These are phyloP conservation scores for Sclerotinia glacialis DNA, from an alignment of 2,329 filamentous ascomycete genomes.

Conservation along the genomic window DNA sequence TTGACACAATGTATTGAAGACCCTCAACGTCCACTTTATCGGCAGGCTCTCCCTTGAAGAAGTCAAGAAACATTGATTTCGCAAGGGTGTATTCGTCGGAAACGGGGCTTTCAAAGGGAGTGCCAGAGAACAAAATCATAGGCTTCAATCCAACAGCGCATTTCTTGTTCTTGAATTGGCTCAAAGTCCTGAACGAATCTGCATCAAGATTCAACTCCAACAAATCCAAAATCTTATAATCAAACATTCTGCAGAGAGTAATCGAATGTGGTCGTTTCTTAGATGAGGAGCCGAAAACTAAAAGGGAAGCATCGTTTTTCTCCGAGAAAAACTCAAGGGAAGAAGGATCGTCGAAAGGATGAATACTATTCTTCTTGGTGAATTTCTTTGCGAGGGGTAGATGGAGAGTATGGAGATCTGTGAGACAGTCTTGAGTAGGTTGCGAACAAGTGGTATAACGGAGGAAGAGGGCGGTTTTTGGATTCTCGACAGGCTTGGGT, in stretches of 20 bases:
- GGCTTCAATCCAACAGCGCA: slow-evolving; percentile 81
- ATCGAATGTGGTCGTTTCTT: slow-evolving; percentile 96
- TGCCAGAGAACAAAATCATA: slow-evolving; percentile 86
- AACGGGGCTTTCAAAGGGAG: slow-evolving; percentile 79
- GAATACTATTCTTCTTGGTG: slow-evolving; percentile 93
- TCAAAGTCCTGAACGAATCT: slow-evolving; percentile 65
- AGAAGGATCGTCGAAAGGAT: slow-evolving; percentile 86
- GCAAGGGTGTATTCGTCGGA: slow-evolving; percentile 77
- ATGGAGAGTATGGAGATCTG: slow-evolving; percentile 81
- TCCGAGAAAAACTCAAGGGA: slow-evolving; percentile 93
- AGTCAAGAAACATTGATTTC: slow-evolving; percentile 83
- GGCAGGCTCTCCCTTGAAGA: slow-evolving; percentile 79
- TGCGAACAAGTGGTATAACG: slow-evolving; percentile 83
- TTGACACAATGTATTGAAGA: slow-evolving; percentile 82
- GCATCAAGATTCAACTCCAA: slow-evolving; percentile 82
- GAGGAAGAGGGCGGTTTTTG: slow-evolving; percentile 86
- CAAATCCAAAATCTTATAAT: slow-evolving; percentile 90
- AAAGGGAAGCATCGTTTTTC: slow-evolving; percentile 88
- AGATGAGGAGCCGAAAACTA: slow-evolving; percentile 79
- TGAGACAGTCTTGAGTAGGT: slow-evolving; percentile 76
- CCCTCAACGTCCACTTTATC: slow-evolving; percentile 92
- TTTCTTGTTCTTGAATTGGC: slow-evolving; percentile 74
- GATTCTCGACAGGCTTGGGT: slow-evolving; percentile 83
- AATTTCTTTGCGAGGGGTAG: slow-evolving; percentile 85
- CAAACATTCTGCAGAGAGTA: slow-evolving; percentile 79